phyloP scores from a whole-genome alignment of 2,329 filamentous ascomycete genomes.

The Rosellinia necatrix region DNA sequence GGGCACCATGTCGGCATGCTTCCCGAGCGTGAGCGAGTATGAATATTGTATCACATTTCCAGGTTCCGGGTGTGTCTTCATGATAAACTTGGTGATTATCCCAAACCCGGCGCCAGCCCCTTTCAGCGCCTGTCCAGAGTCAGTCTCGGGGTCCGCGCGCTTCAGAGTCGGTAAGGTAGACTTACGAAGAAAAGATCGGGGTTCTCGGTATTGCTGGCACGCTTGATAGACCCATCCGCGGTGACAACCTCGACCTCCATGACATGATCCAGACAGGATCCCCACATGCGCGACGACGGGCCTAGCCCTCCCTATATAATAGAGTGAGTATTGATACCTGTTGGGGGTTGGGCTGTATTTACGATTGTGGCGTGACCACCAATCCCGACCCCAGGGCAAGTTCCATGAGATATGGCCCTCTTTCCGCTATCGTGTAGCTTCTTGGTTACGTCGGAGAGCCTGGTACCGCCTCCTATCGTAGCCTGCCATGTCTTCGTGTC shows the following conservation, averaged over 20 bases:
- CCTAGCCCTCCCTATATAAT: slow-evolving; percentile 59
- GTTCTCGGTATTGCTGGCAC: slow-evolving; percentile 53
- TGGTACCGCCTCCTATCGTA: slow-evolving; percentile 58
- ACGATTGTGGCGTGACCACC: slow-evolving; percentile 64
- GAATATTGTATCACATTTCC: slow-evolving; percentile 62
- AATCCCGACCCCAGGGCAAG: slow-evolving; percentile 62
- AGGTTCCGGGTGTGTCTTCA: slow-evolving; percentile 61
- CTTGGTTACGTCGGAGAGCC: slow-evolving; percentile 56
- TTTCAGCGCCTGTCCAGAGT: slow-evolving; percentile 49
- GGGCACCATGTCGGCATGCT: slow-evolving; percentile 51
- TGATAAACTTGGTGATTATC: slow-evolving; percentile 60
- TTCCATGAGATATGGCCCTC: slow-evolving; percentile 64
- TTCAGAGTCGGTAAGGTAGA: neutral
- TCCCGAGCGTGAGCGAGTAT: slow-evolving; percentile 57
- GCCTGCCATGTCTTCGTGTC: slow-evolving; percentile 57
- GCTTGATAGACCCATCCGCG: slow-evolving; percentile 56
- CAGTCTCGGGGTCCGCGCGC: neutral
- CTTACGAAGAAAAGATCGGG: slow-evolving; percentile 59
- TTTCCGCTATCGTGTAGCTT: slow-evolving; percentile 55
- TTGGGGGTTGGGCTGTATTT: slow-evolving; percentile 29
- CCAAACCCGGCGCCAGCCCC: slow-evolving; percentile 63
- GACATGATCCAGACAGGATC: slow-evolving; percentile 59
- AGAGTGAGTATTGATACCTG: slow-evolving; percentile 24
- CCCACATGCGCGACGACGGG: slow-evolving; percentile 64
- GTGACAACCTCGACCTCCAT: slow-evolving; percentile 61